A percentile compares a stretch with the other conserved stretches of the same genome.
Evolutionary conservation across 805 yeast genomes (phyloP).

Genomic region (Lipomyces kockii): DNA sequence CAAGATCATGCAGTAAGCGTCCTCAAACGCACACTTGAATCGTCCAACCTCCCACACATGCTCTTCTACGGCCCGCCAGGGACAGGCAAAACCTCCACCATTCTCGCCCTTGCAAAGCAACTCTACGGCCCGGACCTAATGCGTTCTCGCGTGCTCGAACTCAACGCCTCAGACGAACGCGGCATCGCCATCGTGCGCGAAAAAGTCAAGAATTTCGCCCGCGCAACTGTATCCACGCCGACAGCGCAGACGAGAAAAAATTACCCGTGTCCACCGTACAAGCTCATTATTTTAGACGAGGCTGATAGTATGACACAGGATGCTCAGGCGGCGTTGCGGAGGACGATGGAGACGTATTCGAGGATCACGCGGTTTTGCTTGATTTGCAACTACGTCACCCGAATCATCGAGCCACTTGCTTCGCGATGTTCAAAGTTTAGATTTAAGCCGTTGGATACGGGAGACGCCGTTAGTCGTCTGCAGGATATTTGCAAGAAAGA

Average conservation of each 20-base stretch:
- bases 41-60: conserved; percentile 90
- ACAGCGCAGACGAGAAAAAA: conserved; percentile 63
- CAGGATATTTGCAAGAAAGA: conserved; percentile 62
- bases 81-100: conserved; percentile 89
- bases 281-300: conserved; percentile 88
- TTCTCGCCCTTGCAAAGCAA: conserved; percentile 79
- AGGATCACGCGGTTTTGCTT: conserved; percentile 89
- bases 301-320: conserved; percentile 98
- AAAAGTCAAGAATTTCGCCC: conserved; percentile 83
- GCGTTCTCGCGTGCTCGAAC: conserved; percentile 74
- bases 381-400: conserved; percentile 93
- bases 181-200: conserved; percentile 88
- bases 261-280: conserved; percentile 97
- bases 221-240: conserved; percentile 83
- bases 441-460: conserved; percentile 75
- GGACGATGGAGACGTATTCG: conserved; percentile 92
- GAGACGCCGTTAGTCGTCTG: conserved; percentile 71
- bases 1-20: conserved; percentile 90
- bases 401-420: conserved; percentile 95
- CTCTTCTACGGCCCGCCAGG: conserved; percentile 94
- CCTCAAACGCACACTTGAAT: conserved; percentile 72
- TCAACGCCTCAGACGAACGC: conserved; percentile 90
- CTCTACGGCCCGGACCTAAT: conserved; percentile 73
- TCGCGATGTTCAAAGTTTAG: conserved; percentile 96
- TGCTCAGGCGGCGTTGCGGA: conserved; percentile 92